phyloP scores from a whole-genome alignment of 352 stramenopile species.

The Pythium coloratum region DNA sequence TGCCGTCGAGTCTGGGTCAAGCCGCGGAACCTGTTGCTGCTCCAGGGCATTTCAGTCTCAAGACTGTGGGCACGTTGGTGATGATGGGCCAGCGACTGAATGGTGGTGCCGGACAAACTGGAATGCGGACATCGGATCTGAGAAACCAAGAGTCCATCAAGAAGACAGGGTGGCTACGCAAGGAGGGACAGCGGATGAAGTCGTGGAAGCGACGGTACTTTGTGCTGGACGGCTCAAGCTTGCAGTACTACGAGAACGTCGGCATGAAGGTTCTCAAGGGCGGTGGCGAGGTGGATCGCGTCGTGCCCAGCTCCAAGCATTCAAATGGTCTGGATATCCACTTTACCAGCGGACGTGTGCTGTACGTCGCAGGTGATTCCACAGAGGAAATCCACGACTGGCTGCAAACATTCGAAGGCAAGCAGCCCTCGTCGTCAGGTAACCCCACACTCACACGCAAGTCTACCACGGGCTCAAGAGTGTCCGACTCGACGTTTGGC shows the following conservation, averaged over 20 bases:
- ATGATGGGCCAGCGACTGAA: slow-evolving; percentile 3
- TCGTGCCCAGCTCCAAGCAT: slow-evolving; percentile 44
- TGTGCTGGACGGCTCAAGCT: slow-evolving; percentile 35
- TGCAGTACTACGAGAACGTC: slow-evolving; percentile 39
- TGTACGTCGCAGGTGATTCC: slow-evolving; percentile 69
- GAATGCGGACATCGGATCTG: slow-evolving; percentile 2
- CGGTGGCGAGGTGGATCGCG: slow-evolving; percentile 51
- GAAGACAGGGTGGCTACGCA: slow-evolving; percentile 78
- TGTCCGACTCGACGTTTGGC: slow-evolving; percentile 8
- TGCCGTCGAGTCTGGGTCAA: slow-evolving; percentile 21
- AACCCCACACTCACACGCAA: background rate
- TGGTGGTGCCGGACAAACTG: background rate
- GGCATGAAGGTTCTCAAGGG: slow-evolving; percentile 39
- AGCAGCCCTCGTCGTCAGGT: background rate
- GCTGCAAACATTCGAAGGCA: slow-evolving; percentile 47
- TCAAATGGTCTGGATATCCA: slow-evolving; percentile 72
- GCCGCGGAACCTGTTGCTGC: slow-evolving; percentile 17
- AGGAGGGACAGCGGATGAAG: slow-evolving; percentile 70
- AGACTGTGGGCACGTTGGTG: slow-evolving; percentile 2
- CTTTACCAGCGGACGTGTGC: slow-evolving; percentile 50
- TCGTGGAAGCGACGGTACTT: slow-evolving; percentile 83
- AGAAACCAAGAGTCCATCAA: slow-evolving; percentile 12
- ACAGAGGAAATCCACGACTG: slow-evolving; percentile 60
- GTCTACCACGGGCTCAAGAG: slow-evolving; percentile 13
- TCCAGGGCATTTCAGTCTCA: slow-evolving; percentile 11